These are phyloP conservation scores for Rosellinia necatrix DNA, from an alignment of 2,329 filamentous ascomycete genomes.

Conservation along the genomic window DNA sequence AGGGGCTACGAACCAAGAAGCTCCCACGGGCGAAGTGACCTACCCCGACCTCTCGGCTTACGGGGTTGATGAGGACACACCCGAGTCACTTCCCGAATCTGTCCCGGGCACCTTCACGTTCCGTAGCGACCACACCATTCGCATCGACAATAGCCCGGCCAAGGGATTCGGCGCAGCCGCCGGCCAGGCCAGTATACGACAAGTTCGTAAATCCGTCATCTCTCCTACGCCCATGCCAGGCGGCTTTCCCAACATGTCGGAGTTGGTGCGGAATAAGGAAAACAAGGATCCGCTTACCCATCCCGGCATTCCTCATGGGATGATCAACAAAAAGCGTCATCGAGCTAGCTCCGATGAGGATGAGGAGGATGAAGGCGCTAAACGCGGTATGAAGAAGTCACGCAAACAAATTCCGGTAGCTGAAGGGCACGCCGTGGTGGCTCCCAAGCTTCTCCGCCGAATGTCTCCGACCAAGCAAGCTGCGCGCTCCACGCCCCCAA, in stretches of 20 bases:
- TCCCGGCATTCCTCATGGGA: conserved; percentile 62
- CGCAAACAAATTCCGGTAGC: conserved; percentile 54
- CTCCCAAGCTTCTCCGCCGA: conserved; percentile 50
- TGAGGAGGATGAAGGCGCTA: conserved; percentile 49
- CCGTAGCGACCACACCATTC: conserved; percentile 68
- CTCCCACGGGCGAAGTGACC: conserved; percentile 44
- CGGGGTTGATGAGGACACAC: conserved; percentile 32
- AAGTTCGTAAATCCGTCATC: conserved; percentile 59
- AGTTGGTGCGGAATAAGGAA: conserved; percentile 39
- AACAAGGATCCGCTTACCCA: conserved; percentile 43
- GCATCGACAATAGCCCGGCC: conserved; percentile 54
- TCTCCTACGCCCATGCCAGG: conserved; percentile 57
- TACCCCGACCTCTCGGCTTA: conserved; percentile 60
- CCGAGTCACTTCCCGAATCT: conserved; percentile 42
- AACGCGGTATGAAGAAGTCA: conserved; percentile 61
- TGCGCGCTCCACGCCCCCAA: conserved; percentile 26
- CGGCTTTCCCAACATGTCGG: conserved; percentile 51
- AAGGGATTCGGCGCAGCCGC: conserved; percentile 60
- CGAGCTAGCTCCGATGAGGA: conserved; percentile 62
- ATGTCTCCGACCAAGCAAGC: conserved; percentile 44
- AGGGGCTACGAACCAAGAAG: conserved; percentile 33
- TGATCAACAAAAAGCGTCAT: conserved; percentile 68
- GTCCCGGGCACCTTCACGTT: conserved; percentile 66
- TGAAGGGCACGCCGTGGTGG: conserved; percentile 58
- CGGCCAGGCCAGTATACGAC: conserved; percentile 65